Percentiles rank a stretch among this genome's conserved stretches.
Conservation (phyloP, 1,284 basidiomycete species). For the Apiotrichum montevideense region DNA sequence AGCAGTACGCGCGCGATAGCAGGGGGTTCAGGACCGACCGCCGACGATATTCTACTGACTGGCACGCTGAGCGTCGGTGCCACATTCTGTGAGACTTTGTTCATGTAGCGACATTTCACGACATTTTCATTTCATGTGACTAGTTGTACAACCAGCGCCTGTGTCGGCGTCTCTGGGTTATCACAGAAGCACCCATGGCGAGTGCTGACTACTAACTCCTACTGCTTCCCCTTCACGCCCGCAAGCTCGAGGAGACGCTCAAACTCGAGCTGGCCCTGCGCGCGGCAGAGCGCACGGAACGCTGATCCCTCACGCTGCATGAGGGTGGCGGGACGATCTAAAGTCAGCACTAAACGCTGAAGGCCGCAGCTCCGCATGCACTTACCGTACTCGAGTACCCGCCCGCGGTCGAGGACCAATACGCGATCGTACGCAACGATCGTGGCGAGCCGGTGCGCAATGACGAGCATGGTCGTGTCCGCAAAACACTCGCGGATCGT, state of each 20-base stretch:
- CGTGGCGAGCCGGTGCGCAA: conserved; percentile 64
- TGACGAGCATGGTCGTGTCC: conserved; percentile 59
- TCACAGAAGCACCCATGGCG: too few species aligned
- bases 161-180: too few species aligned
- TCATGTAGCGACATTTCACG: too few species aligned
- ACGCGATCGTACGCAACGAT: conserved; percentile 56
- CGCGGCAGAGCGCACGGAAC: conserved; percentile 39
- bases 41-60: too few species aligned
- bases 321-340: conserved; percentile 30
- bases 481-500: conserved; percentile 69
- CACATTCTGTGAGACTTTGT: too few species aligned
- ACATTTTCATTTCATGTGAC: too few species aligned
- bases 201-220: too few species aligned
- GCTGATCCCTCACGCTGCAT: conserved; percentile 24
- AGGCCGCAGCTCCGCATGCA: background rate
- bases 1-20: too few species aligned
- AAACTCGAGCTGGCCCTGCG: conserved; percentile 42
- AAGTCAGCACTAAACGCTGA: background rate
- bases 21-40: too few species aligned
- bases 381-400: conserved; percentile 45
- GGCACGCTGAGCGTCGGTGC: too few species aligned
- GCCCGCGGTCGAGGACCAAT: conserved; percentile 65
- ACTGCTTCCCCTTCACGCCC: background rate
- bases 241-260: conserved; percentile 19
- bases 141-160: too few species aligned